Evolutionary conservation across 352 stramenopile genomes (phyloP).

Genomic region (Pythium sp.): DNA sequence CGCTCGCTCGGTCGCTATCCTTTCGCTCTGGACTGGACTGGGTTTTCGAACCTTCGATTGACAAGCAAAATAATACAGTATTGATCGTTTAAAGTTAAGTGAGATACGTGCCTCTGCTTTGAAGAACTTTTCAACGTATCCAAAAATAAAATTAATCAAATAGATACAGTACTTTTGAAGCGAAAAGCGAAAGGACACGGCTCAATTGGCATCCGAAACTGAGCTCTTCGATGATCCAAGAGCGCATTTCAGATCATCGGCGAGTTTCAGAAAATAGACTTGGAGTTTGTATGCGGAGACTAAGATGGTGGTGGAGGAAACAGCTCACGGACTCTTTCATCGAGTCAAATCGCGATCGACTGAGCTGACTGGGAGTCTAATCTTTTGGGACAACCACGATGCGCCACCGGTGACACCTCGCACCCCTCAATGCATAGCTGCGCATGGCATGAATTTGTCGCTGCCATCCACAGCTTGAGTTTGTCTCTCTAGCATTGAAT

Average conservation of each 20-base stretch:
- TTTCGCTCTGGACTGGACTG: not conserved
- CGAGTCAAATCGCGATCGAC: not conserved
- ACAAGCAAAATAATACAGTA: not conserved
- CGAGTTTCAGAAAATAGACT: conserved; percentile 8
- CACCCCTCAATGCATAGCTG: not conserved
- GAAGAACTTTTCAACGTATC: no score
- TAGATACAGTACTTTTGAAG: not conserved
- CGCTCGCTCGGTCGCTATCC: not conserved
- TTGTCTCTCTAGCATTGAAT: not conserved
- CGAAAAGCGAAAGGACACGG: not conserved
- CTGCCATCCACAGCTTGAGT: not conserved
- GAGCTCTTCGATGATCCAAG: not conserved
- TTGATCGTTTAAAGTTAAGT: not conserved
- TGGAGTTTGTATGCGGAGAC: not conserved
- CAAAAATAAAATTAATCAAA: not conserved
- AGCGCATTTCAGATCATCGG: not conserved
- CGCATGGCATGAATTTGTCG: not conserved
- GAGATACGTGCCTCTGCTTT: not conserved
- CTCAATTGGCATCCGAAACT: not conserved
- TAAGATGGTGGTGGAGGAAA: not conserved
- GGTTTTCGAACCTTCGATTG: conserved; percentile 6
- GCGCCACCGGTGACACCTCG: not conserved
- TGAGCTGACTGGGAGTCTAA: not conserved
- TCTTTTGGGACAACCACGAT: not conserved
- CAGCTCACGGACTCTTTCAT: not conserved